These are phyloP conservation scores for Mentha longifolia DNA, from an alignment of 257 asterid species.

Conservation along the genomic window DNA sequence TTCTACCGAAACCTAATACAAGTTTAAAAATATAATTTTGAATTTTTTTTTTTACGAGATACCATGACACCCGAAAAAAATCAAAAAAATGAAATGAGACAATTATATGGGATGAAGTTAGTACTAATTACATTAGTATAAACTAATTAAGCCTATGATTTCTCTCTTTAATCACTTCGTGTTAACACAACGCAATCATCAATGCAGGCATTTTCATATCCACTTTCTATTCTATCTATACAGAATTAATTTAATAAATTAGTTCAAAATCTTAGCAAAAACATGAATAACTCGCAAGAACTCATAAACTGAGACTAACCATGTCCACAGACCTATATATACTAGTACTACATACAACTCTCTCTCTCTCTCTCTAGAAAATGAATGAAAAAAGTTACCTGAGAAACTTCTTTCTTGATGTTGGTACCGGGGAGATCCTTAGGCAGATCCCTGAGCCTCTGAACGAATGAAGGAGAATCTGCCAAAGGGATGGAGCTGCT, in stretches of 20 bases:
- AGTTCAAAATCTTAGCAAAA: background rate
- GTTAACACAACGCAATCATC: constrained; percentile 1
- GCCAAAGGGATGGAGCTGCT: constrained; percentile 39
- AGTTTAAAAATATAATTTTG: too few relatives aligned
- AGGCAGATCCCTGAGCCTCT: constrained; percentile 78
- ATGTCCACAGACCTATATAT: background rate
- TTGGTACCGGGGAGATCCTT: constrained; percentile 79
- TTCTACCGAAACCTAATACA: too few relatives aligned
- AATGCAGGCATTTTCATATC: background rate
- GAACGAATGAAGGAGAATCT: constrained; percentile 63
- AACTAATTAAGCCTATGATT: too few relatives aligned
- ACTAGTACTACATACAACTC: background rate
- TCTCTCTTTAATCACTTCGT: background rate
- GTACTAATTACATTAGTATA: too few relatives aligned
- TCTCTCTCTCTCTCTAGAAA: background rate
- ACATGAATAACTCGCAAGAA: background rate
- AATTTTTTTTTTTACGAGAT: too few relatives aligned
- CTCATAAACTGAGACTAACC: background rate
- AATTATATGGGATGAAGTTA: too few relatives aligned
- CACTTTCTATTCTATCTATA: background rate
- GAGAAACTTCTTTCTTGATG: constrained; percentile 77
- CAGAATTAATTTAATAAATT: background rate
- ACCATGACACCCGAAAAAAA: too few relatives aligned
- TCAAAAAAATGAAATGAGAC: too few relatives aligned
- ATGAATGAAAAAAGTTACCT: constrained; percentile 40